Conservation (phyloP, 345 rosid genomes). For the Brassica juncea region DNA sequence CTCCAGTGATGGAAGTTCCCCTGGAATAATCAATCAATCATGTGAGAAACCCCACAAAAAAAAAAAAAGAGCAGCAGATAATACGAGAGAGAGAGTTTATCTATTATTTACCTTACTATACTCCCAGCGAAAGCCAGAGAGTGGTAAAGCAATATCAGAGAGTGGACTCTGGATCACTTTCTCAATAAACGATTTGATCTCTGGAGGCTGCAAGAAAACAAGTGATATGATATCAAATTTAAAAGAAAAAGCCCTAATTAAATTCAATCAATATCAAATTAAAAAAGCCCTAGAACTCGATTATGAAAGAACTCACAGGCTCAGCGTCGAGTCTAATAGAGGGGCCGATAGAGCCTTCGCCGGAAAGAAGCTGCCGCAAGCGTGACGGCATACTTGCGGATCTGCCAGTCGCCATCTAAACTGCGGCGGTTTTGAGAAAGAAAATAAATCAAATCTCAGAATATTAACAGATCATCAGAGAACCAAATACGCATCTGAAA, state of each 20-base stretch:
- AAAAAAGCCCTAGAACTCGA: background rate
- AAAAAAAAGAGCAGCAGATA: no score
- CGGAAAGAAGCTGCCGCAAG: slow-evolving; percentile 84
- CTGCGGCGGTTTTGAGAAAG: background rate
- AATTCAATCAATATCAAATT: background rate
- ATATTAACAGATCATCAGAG: background rate
- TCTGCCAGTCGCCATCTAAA: slow-evolving; percentile 72
- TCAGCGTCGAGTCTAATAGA: slow-evolving; percentile 82
- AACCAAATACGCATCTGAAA: background rate
- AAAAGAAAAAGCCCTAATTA: background rate
- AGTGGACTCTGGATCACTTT: slow-evolving; percentile 96
- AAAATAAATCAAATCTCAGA: background rate
- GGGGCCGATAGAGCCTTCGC: slow-evolving; percentile 74
- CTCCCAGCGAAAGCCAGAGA: slow-evolving; percentile 93
- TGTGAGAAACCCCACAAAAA: slow-evolving; percentile 26
- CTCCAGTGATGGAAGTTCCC: slow-evolving; percentile 99
- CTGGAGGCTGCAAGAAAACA: slow-evolving; percentile 64
- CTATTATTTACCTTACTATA: slow-evolving; percentile 57
- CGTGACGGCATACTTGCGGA: slow-evolving; percentile 92
- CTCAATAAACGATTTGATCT: slow-evolving; percentile 83
- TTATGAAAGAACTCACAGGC: slow-evolving; percentile 56
- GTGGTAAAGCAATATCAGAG: slow-evolving; percentile 95
- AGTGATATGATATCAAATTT: background rate
- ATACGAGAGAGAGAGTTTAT: no score
- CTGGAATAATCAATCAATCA: slow-evolving; percentile 42